Percentiles rank a stretch among this genome's conserved stretches.
Evolutionary conservation across 2,329 filamentous ascomycete genomes (phyloP).

Genomic region (Niveomyces coronatus): DNA sequence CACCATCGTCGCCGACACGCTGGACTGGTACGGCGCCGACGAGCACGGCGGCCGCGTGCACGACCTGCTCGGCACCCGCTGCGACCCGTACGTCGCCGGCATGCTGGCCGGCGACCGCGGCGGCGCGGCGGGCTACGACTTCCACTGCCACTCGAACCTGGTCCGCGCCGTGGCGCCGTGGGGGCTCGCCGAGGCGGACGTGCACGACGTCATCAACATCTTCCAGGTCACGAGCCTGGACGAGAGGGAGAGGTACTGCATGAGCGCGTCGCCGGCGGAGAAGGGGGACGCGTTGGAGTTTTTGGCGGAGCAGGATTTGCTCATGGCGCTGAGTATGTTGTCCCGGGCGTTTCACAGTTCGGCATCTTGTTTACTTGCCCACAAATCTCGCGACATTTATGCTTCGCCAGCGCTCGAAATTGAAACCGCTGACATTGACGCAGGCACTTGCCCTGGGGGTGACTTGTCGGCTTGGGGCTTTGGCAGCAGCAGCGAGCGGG

Average conservation of each 20-base stretch:
- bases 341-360: background rate
- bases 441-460: slow-evolving; percentile 65
- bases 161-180: slow-evolving; percentile 59
- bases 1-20: slow-evolving; percentile 14
- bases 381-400: background rate
- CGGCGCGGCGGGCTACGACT: slow-evolving; percentile 66
- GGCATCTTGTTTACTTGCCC: background rate
- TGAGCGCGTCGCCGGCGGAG: slow-evolving; percentile 51
- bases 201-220: slow-evolving; percentile 78
- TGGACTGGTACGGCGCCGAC: slow-evolving; percentile 42
- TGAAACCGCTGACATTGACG: background rate
- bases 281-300: slow-evolving; percentile 59
- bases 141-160: slow-evolving; percentile 77
- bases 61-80: slow-evolving; percentile 72
- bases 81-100: slow-evolving; percentile 74
- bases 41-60: slow-evolving; percentile 59
- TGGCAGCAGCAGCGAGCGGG: slow-evolving; percentile 54
- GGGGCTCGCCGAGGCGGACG: slow-evolving; percentile 60
- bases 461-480: slow-evolving; percentile 78
- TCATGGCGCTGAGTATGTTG: slow-evolving; percentile 45
- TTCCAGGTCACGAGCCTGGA: slow-evolving; percentile 79
- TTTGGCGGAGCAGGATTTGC: slow-evolving; percentile 66
- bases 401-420: slow-evolving; percentile 24
- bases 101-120: slow-evolving; percentile 63
- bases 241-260: slow-evolving; percentile 63